Percentiles rank a stretch among this genome's conserved stretches.
phyloP scores from a whole-genome alignment of 805 yeast genomes.

The Lipomyces yamadae region DNA sequence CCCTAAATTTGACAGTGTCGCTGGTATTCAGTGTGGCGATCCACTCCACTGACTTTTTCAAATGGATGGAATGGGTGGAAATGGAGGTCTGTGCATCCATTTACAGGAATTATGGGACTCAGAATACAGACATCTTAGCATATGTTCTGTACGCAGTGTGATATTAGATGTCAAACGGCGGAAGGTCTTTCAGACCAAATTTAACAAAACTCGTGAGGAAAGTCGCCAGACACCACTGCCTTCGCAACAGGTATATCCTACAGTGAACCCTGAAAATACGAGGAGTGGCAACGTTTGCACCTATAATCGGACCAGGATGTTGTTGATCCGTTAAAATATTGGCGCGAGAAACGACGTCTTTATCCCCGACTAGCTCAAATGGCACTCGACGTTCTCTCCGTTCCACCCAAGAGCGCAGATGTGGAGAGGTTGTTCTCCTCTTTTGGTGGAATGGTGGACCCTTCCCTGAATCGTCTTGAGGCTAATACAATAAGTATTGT shows the following conservation, averaged over 20 bases:
- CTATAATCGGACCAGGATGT: slow-evolving; percentile 1
- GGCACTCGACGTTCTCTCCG: slow-evolving; percentile 3
- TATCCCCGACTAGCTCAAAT: slow-evolving; percentile 5
- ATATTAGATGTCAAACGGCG: neutral
- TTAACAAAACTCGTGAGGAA: neutral
- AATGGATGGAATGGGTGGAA: too few species aligned
- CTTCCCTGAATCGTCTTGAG: slow-evolving; percentile 1
- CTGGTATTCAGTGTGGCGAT: too few species aligned
- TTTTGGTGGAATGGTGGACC: neutral
- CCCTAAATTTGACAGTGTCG: too few species aligned
- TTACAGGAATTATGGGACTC: slow-evolving; percentile 1
- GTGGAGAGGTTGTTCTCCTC: slow-evolving; percentile 3
- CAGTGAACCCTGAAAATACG: neutral
- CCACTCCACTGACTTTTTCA: too few species aligned
- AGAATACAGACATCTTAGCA: neutral
- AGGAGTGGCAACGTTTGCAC: slow-evolving; percentile 4
- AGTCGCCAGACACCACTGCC: slow-evolving; percentile 1
- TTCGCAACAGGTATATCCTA: neutral
- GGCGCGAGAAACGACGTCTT: slow-evolving; percentile 1
- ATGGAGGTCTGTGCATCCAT: too few species aligned
- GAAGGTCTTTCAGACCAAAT: slow-evolving; percentile 4
- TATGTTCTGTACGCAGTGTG: neutral
- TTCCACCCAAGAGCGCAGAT: neutral
- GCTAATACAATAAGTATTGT: slow-evolving; percentile 6
- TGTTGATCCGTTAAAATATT: slow-evolving; percentile 1